Evolutionary conservation across 352 stramenopile species (phyloP).

Genomic region (Phytopythium ostracodes): DNA sequence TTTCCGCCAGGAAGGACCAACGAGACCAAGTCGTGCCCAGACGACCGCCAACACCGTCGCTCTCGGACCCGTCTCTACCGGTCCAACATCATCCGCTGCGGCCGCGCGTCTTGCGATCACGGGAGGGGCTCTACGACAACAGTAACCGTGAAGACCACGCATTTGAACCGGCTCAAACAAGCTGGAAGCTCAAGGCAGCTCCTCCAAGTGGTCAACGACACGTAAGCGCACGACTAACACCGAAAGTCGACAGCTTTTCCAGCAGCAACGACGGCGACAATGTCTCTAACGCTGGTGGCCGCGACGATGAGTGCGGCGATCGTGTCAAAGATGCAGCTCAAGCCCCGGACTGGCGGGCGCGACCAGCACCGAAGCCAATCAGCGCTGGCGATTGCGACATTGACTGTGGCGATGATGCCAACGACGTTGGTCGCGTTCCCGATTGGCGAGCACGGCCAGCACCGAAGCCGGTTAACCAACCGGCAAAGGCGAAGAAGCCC

Average conservation of each 20-base stretch:
- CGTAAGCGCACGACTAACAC: neutral
- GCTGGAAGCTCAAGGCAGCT: neutral
- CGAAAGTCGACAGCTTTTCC: neutral
- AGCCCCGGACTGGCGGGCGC: neutral
- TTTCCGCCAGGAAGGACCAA: neutral
- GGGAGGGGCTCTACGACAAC: neutral
- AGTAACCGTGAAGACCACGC: neutral
- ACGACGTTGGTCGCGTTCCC: neutral
- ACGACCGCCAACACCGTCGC: constrained; percentile 10
- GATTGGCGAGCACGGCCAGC: neutral
- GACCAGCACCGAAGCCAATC: neutral
- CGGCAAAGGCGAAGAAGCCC: constrained; percentile 17
- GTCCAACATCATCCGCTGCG: constrained; percentile 3
- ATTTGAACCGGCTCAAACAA: neutral
- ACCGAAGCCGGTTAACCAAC: neutral
- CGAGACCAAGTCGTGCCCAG: neutral
- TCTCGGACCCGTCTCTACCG: constrained; percentile 2
- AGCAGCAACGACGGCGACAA: neutral
- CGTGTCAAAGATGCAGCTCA: neutral
- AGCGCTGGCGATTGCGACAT: neutral
- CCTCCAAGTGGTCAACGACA: neutral
- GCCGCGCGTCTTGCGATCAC: constrained; percentile 2
- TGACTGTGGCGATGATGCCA: neutral
- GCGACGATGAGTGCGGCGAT: neutral
- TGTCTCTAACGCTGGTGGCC: neutral